Conservation (phyloP, 495 filamentous ascomycete species). For the Rhypophila decipiens region DNA sequence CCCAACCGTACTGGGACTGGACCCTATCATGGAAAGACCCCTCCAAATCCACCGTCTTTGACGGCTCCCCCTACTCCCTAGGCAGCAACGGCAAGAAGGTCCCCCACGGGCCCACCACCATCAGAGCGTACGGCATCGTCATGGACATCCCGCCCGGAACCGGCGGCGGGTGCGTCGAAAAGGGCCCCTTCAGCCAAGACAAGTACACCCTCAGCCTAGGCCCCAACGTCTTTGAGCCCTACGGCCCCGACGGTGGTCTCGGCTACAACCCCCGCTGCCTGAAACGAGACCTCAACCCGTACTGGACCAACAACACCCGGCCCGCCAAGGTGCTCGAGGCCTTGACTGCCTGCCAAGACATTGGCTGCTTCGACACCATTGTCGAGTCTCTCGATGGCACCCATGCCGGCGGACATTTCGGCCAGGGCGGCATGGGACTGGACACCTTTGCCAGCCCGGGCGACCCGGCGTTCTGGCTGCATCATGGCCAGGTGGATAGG, state of each 20-base stretch:
- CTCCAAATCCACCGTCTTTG: conserved; percentile 4
- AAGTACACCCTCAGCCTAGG: conserved; percentile 45
- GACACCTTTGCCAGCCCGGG: conserved; percentile 19
- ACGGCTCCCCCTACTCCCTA: conserved; percentile 20
- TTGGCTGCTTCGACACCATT: background rate
- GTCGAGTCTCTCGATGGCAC: background rate
- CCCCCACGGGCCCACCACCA: background rate
- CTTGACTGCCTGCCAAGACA: background rate
- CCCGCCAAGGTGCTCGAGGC: background rate
- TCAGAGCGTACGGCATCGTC: background rate
- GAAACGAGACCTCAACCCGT: conserved; percentile 1
- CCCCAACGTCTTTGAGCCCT: conserved; percentile 23
- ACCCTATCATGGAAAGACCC: conserved; percentile 19
- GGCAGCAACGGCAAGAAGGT: conserved; percentile 21
- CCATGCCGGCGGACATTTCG: conserved; percentile 4
- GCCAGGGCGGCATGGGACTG: background rate
- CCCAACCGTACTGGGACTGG: conserved; percentile 13
- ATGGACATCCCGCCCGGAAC: conserved; percentile 38
- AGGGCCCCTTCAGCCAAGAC: conserved; percentile 1
- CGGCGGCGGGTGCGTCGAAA: conserved; percentile 9
- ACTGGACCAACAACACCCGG: background rate
- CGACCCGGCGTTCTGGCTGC: conserved; percentile 56
- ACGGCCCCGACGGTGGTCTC: background rate
- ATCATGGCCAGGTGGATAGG: conserved; percentile 57
- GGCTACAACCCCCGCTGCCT: conserved; percentile 9